Conservation (phyloP, 1,284 basidiomycete species). For the Ceratobasidium sp. region DNA sequence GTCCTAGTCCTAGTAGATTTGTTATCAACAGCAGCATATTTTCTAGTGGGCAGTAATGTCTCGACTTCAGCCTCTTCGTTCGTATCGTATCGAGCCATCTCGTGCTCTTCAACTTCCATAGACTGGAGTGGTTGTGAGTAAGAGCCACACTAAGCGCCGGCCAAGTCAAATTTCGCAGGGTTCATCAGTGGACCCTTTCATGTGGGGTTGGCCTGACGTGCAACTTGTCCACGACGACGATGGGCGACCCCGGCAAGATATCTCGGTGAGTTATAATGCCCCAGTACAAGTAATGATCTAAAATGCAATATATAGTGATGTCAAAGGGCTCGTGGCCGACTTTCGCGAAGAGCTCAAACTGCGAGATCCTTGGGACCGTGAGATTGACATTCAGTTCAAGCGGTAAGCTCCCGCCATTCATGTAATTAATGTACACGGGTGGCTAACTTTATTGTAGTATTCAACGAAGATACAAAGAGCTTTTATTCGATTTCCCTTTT, state of each 20-base stretch:
- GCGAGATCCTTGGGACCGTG: conserved; percentile 83
- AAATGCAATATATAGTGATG: conserved; percentile 50
- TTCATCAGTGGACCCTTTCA: conserved; percentile 25
- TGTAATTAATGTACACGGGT: conserved; percentile 45
- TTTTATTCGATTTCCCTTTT: conserved; percentile 82
- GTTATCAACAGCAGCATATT: neutral
- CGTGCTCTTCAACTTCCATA: conserved; percentile 31
- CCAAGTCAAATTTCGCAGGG: conserved; percentile 10
- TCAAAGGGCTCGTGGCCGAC: conserved; percentile 54
- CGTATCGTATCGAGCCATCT: conserved; percentile 21
- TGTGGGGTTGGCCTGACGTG: conserved; percentile 12
- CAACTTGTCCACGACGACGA: conserved; percentile 28
- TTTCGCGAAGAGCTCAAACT: conserved; percentile 69
- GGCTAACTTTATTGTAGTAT: conserved; percentile 65
- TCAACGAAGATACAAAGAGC: conserved; percentile 78
- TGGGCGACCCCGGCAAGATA: conserved; percentile 38
- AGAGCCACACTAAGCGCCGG: conserved; percentile 7
- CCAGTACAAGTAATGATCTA: neutral
- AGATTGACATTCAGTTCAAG: conserved; percentile 77
- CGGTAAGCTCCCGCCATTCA: neutral
- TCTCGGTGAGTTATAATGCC: conserved; percentile 16
- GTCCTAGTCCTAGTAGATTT: conserved; percentile 25
- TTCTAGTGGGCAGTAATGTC: conserved; percentile 7
- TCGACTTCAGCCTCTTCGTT: conserved; percentile 28
- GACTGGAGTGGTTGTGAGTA: neutral